These are phyloP conservation scores for Entomortierella parvispora DNA, from an alignment of 192 early-diverging fungal species.

Conservation along the genomic window DNA sequence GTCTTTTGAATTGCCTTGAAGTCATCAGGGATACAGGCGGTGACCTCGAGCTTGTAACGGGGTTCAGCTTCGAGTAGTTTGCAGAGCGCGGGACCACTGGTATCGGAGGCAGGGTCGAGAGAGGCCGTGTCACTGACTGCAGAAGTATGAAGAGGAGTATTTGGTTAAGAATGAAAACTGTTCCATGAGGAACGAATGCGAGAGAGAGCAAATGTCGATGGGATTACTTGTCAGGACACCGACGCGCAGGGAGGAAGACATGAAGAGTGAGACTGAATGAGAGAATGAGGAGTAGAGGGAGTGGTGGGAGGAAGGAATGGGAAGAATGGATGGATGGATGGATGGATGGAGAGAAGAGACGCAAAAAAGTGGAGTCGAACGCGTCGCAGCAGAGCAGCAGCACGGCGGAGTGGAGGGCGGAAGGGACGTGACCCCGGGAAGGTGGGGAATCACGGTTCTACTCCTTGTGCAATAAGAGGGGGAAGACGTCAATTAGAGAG, in stretches of 20 bases:
- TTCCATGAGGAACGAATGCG: background rate
- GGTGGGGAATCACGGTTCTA: too few species aligned
- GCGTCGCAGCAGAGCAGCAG: too few species aligned
- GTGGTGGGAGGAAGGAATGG: background rate
- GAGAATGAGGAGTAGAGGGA: background rate
- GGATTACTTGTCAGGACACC: conserved; percentile 48
- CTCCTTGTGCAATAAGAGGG: too few species aligned
- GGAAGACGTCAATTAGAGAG: conserved; percentile 14
- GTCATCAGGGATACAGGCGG: conserved; percentile 64
- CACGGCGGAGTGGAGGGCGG: too few species aligned
- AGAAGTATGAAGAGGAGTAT: background rate
- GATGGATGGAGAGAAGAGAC: too few species aligned
- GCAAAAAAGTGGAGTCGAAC: background rate
- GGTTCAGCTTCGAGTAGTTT: conserved; percentile 40
- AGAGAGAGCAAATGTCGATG: background rate
- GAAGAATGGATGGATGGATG: background rate
- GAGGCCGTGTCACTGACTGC: conserved; percentile 75
- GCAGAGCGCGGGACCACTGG: conserved; percentile 71
- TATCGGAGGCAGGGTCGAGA: conserved; percentile 60
- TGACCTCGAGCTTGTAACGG: conserved; percentile 53
- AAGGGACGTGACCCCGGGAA: too few species aligned
- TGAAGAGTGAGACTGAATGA: background rate
- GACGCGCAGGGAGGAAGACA: conserved; percentile 22
- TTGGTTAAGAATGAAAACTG: background rate
- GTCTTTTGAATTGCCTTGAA: conserved; percentile 57